phyloP scores from a whole-genome alignment of 768 basidiomycete species.

The Pulveroboletus frians region DNA sequence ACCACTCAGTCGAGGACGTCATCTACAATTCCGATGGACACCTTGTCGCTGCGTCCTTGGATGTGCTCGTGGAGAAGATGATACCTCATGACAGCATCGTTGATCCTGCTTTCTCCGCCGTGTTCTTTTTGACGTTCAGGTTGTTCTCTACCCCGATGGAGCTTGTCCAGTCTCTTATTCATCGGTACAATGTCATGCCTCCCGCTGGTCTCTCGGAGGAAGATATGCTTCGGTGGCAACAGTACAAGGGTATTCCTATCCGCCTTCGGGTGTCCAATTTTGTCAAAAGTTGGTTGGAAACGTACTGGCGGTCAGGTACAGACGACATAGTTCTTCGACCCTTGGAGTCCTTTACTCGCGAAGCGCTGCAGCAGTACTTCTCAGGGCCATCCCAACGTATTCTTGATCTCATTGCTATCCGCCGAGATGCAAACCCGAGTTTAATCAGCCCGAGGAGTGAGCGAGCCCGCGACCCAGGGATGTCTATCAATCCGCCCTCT shows the following conservation, averaged over 20 bases:
- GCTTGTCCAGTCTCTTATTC: constrained; percentile 71
- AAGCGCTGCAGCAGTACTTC: constrained; percentile 58
- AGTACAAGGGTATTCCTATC: constrained; percentile 83
- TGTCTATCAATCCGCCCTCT: constrained; percentile 62
- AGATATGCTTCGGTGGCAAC: constrained; percentile 72
- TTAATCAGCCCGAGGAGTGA: constrained; percentile 56
- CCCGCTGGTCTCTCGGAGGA: constrained; percentile 52
- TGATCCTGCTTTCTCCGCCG: constrained; percentile 78
- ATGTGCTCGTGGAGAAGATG: constrained; percentile 93
- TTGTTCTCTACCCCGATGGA: constrained; percentile 77
- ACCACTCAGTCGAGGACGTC: constrained; percentile 80
- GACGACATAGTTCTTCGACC: constrained; percentile 62
- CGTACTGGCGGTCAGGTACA: constrained; percentile 74
- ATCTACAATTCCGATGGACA: constrained; percentile 87
- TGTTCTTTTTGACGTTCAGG: constrained; percentile 95
- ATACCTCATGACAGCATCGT: constrained; percentile 91
- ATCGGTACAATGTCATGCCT: constrained; percentile 77
- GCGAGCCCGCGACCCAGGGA: constrained; percentile 67
- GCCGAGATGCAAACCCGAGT: constrained; percentile 43
- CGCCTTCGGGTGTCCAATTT: constrained; percentile 89
- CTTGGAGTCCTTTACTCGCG: constrained; percentile 56
- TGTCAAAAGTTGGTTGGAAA: constrained; percentile 91
- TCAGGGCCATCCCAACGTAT: constrained; percentile 69
- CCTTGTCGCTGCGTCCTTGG: constrained; percentile 85
- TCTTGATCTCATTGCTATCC: constrained; percentile 57